Conservation (phyloP, 352 stramenopile genomes). For the Phytophthora agathidicida region DNA sequence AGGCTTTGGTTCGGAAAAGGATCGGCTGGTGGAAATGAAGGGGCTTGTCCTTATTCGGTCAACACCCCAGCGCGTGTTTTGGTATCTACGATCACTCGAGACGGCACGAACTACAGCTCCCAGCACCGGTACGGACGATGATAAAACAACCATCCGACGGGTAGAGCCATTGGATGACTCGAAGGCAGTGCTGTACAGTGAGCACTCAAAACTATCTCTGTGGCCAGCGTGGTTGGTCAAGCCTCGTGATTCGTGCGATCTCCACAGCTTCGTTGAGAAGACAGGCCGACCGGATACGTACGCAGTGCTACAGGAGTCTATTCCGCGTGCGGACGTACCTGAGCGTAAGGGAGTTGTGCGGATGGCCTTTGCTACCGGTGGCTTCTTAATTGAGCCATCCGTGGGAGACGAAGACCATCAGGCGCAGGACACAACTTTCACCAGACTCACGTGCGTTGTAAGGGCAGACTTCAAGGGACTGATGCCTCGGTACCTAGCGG, state of each 20-base stretch:
- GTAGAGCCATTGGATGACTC: slow-evolving; percentile 76
- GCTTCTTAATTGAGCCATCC: slow-evolving; percentile 68
- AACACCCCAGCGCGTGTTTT: slow-evolving; percentile 57
- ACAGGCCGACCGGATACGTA: slow-evolving; percentile 69
- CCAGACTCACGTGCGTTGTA: slow-evolving; percentile 60
- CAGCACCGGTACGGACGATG: slow-evolving; percentile 36
- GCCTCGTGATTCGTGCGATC: slow-evolving; percentile 77
- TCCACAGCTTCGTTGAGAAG: slow-evolving; percentile 80
- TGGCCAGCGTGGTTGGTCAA: slow-evolving; percentile 85
- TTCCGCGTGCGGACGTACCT: slow-evolving; percentile 68
- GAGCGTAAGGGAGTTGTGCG: slow-evolving; percentile 71
- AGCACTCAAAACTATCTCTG: slow-evolving; percentile 73
- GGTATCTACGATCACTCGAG: slow-evolving; percentile 70
- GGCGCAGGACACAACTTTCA: slow-evolving; percentile 14
- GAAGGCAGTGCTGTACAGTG: slow-evolving; percentile 68
- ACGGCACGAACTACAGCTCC: slow-evolving; percentile 23
- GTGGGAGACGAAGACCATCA: slow-evolving; percentile 25
- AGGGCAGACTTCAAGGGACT: slow-evolving; percentile 65
- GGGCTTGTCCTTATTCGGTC: slow-evolving; percentile 52
- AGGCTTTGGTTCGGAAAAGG: slow-evolving; percentile 36
- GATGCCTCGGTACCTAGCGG: slow-evolving; percentile 71
- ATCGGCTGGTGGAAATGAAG: slow-evolving; percentile 82
- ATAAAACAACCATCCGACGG: slow-evolving; percentile 40
- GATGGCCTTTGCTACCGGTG: slow-evolving; percentile 77
- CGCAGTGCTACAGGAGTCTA: slow-evolving; percentile 70